A percentile compares a stretch with the other conserved stretches of the same genome.
phyloP scores from a whole-genome alignment of 306 rosid species.

The Prunus padus region DNA sequence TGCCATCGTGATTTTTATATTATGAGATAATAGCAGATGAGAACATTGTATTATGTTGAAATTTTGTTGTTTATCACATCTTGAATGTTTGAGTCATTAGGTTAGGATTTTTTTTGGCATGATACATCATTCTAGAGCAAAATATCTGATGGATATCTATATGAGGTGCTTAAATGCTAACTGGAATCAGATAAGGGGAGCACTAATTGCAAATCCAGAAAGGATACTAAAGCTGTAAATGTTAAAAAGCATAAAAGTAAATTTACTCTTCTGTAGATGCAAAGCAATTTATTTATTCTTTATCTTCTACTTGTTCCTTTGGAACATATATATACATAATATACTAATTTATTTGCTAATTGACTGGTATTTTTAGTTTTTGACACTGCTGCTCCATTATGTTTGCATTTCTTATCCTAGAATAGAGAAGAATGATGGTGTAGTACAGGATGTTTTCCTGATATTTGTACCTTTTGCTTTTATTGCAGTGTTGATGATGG shows the following conservation, averaged over 20 bases:
- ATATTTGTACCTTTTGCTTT: conserved; percentile 28
- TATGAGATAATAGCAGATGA: neutral
- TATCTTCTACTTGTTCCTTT: conserved; percentile 3
- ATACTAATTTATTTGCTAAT: neutral
- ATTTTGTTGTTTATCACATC: neutral
- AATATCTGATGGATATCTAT: neutral
- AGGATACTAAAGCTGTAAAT: neutral
- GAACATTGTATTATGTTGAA: neutral
- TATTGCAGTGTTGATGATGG: conserved; percentile 83
- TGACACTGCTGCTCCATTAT: conserved; percentile 16
- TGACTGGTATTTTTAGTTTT: conserved; percentile 4
- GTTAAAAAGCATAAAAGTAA: neutral
- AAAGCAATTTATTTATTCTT: neutral
- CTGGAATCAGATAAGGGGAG: neutral
- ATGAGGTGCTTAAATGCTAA: neutral
- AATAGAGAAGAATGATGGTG: neutral
- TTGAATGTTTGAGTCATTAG: neutral
- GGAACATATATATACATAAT: neutral
- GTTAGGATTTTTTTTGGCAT: neutral
- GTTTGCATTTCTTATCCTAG: neutral
- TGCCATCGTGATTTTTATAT: neutral
- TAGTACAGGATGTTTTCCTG: conserved; percentile 4
- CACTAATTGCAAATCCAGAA: neutral
- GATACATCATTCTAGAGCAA: neutral
- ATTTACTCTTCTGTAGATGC: neutral